A percentile compares a stretch with the other conserved stretches of the same genome.
Evolutionary conservation across 2,329 filamentous ascomycete species (phyloP).

Genomic region (Xylaria sp.): DNA sequence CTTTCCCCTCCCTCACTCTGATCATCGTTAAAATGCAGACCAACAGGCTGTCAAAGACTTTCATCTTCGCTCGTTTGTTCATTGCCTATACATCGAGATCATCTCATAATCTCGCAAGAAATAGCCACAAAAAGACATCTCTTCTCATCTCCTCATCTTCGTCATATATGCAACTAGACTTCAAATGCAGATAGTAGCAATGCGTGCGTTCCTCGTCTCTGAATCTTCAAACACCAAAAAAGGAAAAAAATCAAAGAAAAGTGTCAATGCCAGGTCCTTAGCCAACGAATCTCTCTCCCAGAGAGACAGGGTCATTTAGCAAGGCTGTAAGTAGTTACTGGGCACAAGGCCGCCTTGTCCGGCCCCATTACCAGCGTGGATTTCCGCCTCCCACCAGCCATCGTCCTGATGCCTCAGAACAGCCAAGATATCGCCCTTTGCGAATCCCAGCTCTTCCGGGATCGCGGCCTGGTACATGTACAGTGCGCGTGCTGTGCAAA

Average conservation of each 20-base stretch:
- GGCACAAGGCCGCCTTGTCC: slow-evolving; percentile 70
- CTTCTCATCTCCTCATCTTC: slow-evolving; percentile 7
- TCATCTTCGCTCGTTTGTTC: slow-evolving; percentile 20
- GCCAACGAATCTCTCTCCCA: not conserved
- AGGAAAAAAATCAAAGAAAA: no score
- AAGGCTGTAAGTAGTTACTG: slow-evolving; percentile 72
- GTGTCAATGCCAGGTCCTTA: no score
- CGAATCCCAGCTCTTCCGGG: slow-evolving; percentile 91
- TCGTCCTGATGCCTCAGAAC: slow-evolving; percentile 93
- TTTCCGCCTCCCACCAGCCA: slow-evolving; percentile 99
- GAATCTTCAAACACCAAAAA: not conserved
- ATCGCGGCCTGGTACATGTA: slow-evolving; percentile 96
- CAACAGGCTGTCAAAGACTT: slow-evolving; percentile 8
- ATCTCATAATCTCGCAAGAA: slow-evolving; percentile 16
- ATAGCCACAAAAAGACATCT: slow-evolving; percentile 10
- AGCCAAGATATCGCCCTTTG: slow-evolving; percentile 90
- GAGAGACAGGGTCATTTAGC: slow-evolving; percentile 19
- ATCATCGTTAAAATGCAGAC: slow-evolving; percentile 16
- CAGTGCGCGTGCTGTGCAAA: slow-evolving; percentile 80
- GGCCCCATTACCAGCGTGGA: slow-evolving; percentile 71
- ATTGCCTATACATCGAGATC: slow-evolving; percentile 20
- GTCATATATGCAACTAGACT: slow-evolving; percentile 32
- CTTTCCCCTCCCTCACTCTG: slow-evolving; percentile 7
- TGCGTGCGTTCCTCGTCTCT: not conserved
- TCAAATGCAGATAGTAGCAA: slow-evolving; percentile 18